Conservation (phyloP, 352 stramenopile genomes). For the Phytopythium montanum region DNA sequence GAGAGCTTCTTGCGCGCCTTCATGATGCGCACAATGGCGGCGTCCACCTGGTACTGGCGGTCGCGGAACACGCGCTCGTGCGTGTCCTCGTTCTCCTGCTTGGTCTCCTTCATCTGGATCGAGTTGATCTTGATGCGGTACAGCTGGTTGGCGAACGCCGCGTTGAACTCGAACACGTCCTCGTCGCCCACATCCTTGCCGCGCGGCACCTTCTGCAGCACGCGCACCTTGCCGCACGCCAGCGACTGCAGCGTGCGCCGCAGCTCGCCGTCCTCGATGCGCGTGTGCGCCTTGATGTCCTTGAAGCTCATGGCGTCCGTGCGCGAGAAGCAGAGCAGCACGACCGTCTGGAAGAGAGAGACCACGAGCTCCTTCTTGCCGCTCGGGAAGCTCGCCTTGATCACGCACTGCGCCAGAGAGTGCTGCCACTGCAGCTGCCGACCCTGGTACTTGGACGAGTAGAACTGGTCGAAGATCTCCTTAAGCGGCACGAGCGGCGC, state of each 20-base stretch:
- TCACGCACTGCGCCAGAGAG: slow-evolving; percentile 82
- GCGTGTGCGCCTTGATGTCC: slow-evolving; percentile 85
- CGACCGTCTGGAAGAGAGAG: slow-evolving; percentile 86
- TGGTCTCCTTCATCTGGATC: slow-evolving; percentile 94
- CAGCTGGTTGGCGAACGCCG: slow-evolving; percentile 80
- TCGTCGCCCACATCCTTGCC: slow-evolving; percentile 82
- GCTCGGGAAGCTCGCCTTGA: slow-evolving; percentile 81
- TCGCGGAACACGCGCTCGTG: slow-evolving; percentile 93
- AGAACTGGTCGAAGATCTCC: slow-evolving; percentile 89
- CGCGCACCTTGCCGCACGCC: slow-evolving; percentile 85
- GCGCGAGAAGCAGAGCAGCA: slow-evolving; percentile 84
- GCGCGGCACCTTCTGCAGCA: slow-evolving; percentile 86
- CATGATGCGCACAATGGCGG: slow-evolving; percentile 99
- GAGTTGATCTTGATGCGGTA: slow-evolving; percentile 94
- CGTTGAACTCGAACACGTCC: slow-evolving; percentile 89
- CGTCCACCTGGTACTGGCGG: slow-evolving; percentile 93
- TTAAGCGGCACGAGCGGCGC: slow-evolving; percentile 55
- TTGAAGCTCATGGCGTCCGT: slow-evolving; percentile 66
- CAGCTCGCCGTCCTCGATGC: slow-evolving; percentile 89
- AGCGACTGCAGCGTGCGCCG: slow-evolving; percentile 88
- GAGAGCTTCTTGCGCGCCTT: slow-evolving; percentile 97
- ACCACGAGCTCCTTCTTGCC: slow-evolving; percentile 87
- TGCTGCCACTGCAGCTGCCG: slow-evolving; percentile 91
- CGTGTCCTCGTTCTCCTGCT: slow-evolving; percentile 92
- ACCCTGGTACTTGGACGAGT: slow-evolving; percentile 85